Base-by-base conservation (phyloP, 2,329 filamentous ascomycete species). In the Lizonia empirigonia region DNA sequence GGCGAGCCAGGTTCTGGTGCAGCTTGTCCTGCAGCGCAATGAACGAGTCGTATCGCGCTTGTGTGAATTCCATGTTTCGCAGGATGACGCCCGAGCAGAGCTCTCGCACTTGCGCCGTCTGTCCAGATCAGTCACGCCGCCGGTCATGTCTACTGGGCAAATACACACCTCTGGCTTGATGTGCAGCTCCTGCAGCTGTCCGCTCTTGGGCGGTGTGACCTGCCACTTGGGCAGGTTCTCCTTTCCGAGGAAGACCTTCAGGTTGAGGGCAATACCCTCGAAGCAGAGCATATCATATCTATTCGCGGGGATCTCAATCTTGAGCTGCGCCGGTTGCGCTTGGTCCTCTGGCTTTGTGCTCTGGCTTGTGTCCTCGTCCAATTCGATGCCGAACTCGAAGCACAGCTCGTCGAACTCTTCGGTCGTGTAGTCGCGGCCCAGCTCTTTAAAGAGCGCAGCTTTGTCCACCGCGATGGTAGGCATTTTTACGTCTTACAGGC, bases 281-380 rank as follows among this genome's bases (percentile, higher is more conserved):
- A 96, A 96, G 77, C 93, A 97, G 48, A 99, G 85, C 87, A 97
- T 91, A 70, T 97, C 85, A 81, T 88, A 88, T 76, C 91, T 86
- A 77, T 97, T 97, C 69, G 94, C 93, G 57, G 92, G 91, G 67
- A 97, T 96, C 76, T 97, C 93, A 71, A 99, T 97, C 82, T 97
- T 97, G 69, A 97, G 84, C 77, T 97, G 90, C 49, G 94, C 88
- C 42, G 90, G 85, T 77, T 96, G 90, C 76, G 95, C 89, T 78
- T 64, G 48, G 40, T 60, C 58, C 45, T 74, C 70, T 12, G 68
- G 52, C 53, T 68, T 74, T 37, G 68, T 69, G 44, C 62, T 64
- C 49, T 65, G 55, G 24, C 58, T 66, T 12, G 57, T 63, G 53
- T 99, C 94, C 79, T 97, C 93, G 78, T 99, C 94, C 64, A 99